Evolutionary conservation across 352 stramenopile species (phyloP).

Genomic region (Pythium monospermum): DNA sequence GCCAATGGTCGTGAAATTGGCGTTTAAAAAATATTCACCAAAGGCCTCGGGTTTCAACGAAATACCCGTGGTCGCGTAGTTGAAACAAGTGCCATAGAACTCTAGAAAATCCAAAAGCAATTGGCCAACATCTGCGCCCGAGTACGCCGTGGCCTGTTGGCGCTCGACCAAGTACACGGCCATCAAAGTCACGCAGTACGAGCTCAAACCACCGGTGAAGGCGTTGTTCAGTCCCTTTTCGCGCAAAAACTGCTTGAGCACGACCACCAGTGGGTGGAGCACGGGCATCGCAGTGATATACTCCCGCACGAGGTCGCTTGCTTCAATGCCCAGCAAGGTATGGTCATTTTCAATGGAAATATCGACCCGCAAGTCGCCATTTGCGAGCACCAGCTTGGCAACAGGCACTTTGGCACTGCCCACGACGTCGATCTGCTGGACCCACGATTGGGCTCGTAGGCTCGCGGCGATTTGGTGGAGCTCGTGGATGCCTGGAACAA

Average conservation of each 20-base stretch:
- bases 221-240: constrained; percentile 88
- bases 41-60: constrained; percentile 77
- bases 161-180: constrained; percentile 77
- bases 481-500: constrained; percentile 43
- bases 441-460: constrained; percentile 58
- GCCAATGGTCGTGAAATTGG: constrained; percentile 7
- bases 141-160: constrained; percentile 29
- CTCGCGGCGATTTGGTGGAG: constrained; percentile 52
- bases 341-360: constrained; percentile 88
- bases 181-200: constrained; percentile 84
- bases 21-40: constrained; percentile 61
- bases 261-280: constrained; percentile 76
- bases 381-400: constrained; percentile 69
- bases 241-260: constrained; percentile 83
- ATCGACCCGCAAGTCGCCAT: constrained; percentile 68
- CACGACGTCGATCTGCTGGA: constrained; percentile 80
- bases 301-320: constrained; percentile 72
- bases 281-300: constrained; percentile 63
- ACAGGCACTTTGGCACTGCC: constrained; percentile 80
- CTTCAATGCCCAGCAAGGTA: constrained; percentile 71
- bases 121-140: constrained; percentile 35
- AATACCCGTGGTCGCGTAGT: constrained; percentile 72
- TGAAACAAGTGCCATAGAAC: constrained; percentile 85
- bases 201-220: constrained; percentile 86
- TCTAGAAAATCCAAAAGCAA: constrained; percentile 86